Conservation (phyloP, 129 eudicot species). For the Flaveria robusta region DNA sequence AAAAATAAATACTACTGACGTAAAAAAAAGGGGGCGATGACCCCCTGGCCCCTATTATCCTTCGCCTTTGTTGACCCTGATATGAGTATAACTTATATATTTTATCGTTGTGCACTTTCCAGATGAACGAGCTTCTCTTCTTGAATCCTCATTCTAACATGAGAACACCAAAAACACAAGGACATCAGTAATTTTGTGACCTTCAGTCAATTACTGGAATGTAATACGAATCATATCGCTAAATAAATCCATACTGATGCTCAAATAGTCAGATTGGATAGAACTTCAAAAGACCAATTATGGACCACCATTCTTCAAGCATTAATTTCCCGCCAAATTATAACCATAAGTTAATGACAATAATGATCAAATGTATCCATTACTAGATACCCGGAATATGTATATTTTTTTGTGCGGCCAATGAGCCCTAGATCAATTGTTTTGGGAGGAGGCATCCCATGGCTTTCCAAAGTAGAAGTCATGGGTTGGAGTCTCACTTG, state of each 20-base stretch:
- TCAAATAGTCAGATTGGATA: slow-evolving; percentile 8
- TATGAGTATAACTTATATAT: no score
- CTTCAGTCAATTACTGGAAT: slow-evolving; percentile 7
- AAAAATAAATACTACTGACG: no score
- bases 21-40: no score
- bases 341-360: background rate
- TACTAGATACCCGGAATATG: slow-evolving; percentile 29
- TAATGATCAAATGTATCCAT: slow-evolving; percentile 21
- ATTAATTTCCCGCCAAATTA: slow-evolving; percentile 6
- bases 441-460: no score
- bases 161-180: slow-evolving; percentile 17
- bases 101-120: no score
- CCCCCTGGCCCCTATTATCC: no score
- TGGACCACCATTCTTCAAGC: slow-evolving; percentile 22
- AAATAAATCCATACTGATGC: background rate
- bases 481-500: no score
- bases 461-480: no score
- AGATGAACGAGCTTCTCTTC: background rate
- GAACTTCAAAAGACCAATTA: slow-evolving; percentile 24
- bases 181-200: slow-evolving; percentile 8
- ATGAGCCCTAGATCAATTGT: no score
- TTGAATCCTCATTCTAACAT: background rate
- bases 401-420: background rate
- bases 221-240: slow-evolving; percentile 26
- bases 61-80: no score